These are phyloP conservation scores for Collybiopsis luxurians DNA, from an alignment of 768 basidiomycete species.

Conservation along the genomic window DNA sequence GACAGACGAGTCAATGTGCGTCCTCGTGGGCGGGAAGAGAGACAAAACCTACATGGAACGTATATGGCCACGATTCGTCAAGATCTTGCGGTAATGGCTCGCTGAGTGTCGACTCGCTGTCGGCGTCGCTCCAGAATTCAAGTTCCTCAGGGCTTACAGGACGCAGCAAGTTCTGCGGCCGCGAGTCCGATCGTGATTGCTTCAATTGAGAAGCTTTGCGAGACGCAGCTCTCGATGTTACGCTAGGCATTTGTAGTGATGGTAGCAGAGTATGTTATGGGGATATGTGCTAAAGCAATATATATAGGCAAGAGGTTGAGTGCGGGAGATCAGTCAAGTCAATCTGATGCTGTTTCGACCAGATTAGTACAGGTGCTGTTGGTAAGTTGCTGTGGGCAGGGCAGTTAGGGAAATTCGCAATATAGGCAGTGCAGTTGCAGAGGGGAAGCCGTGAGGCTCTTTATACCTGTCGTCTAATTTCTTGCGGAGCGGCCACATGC, in stretches of 20 bases:
- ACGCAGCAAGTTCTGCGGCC: constrained; percentile 21
- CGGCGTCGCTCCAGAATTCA: constrained; percentile 31
- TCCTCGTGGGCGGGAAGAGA: background rate
- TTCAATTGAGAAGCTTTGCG: background rate
- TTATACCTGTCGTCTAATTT: background rate
- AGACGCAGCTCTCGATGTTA: background rate
- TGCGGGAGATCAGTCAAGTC: background rate
- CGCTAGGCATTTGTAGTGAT: background rate
- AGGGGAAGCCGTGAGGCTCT: background rate
- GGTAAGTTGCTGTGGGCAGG: background rate
- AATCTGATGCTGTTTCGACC: constrained; percentile 1
- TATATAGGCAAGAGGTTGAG: background rate
- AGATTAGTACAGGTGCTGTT: background rate
- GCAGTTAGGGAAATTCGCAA: background rate
- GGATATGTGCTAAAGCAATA: background rate
- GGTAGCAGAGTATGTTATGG: background rate
- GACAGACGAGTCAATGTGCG: constrained; percentile 3
- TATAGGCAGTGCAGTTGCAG: background rate
- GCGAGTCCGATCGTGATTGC: background rate
- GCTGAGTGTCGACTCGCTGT: constrained; percentile 28
- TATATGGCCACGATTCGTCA: constrained; percentile 51
- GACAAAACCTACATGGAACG: constrained; percentile 43
- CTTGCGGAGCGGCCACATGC: background rate
- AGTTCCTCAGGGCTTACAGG: constrained; percentile 32
- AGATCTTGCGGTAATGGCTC: constrained; percentile 36